phyloP scores from a whole-genome alignment of 345 rosid species.

The Sonneratia caseolaris region DNA sequence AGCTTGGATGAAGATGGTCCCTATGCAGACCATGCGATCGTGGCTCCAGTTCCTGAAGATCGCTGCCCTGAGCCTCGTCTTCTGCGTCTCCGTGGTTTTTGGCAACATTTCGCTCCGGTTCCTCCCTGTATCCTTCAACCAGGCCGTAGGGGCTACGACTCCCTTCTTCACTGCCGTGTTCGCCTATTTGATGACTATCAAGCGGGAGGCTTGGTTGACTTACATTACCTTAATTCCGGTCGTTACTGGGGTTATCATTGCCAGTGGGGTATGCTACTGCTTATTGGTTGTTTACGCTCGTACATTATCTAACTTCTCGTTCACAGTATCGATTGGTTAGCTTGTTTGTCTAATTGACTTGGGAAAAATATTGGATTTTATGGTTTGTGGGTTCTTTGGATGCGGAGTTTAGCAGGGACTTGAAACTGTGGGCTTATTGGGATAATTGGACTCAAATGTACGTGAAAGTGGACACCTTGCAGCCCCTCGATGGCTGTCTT shows the following conservation, averaged over 20 bases:
- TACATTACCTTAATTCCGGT: conserved; percentile 83
- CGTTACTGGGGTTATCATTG: conserved; percentile 92
- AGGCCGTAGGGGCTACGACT: conserved; percentile 96
- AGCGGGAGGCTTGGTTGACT: conserved; percentile 95
- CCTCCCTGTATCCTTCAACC: conserved; percentile 84
- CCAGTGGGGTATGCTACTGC: conserved; percentile 70
- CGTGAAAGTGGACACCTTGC: not conserved
- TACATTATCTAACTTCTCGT: not conserved
- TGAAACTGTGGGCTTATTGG: not conserved
- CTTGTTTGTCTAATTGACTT: not conserved
- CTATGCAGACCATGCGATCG: conserved; percentile 95
- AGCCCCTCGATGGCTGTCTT: not conserved
- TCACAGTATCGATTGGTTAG: not conserved
- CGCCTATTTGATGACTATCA: conserved; percentile 79
- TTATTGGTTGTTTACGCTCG: too few species aligned
- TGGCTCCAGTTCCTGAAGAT: conserved; percentile 83
- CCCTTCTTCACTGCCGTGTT: conserved; percentile 97
- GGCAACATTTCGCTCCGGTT: conserved; percentile 81
- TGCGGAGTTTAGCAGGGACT: not conserved
- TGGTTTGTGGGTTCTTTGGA: not conserved
- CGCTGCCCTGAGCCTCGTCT: conserved; percentile 72
- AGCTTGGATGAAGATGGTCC: conserved; percentile 97
- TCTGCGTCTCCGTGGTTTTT: conserved; percentile 92
- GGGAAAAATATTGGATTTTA: not conserved
- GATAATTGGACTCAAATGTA: not conserved